phyloP scores from a whole-genome alignment of 169 alveolate species.

The Neospora caninum region DNA sequence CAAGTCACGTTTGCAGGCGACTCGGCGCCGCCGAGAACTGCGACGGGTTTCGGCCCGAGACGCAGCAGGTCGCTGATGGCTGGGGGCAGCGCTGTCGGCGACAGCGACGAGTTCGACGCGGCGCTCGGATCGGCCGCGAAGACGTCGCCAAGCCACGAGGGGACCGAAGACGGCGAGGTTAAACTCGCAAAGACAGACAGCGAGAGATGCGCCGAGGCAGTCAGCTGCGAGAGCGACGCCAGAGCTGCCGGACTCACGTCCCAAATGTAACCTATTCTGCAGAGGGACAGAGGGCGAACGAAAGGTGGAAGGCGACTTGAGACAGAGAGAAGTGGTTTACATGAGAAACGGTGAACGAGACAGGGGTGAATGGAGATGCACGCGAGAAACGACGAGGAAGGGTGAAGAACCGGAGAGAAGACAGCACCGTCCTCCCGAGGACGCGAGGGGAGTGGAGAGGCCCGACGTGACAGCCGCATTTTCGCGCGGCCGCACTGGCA shows the following conservation, averaged over 20 bases:
- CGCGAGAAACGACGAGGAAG: background rate
- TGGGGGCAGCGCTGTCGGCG: background rate
- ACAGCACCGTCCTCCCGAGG: no score
- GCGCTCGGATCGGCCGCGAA: background rate
- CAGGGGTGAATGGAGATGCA: background rate
- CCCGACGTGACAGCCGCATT: no score
- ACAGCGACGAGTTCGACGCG: background rate
- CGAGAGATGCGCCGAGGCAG: background rate
- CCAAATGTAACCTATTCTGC: conserved; percentile 3
- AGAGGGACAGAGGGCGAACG: background rate
- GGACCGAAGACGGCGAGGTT: background rate
- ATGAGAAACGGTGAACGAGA: background rate
- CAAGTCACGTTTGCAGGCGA: background rate
- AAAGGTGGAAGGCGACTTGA: background rate
- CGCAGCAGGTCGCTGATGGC: background rate
- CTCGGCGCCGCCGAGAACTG: background rate
- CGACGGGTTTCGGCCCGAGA: background rate
- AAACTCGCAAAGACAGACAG: background rate
- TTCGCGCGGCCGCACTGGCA: no score
- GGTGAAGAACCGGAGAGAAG: no score
- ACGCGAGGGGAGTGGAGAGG: no score
- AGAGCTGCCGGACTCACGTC: conserved; percentile 27
- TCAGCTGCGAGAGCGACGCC: background rate
- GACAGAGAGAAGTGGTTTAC: background rate
- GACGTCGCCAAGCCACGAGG: background rate